Evolutionary conservation across 441 rosid genomes (phyloP).

Genomic region (Adansonia gregorii): DNA sequence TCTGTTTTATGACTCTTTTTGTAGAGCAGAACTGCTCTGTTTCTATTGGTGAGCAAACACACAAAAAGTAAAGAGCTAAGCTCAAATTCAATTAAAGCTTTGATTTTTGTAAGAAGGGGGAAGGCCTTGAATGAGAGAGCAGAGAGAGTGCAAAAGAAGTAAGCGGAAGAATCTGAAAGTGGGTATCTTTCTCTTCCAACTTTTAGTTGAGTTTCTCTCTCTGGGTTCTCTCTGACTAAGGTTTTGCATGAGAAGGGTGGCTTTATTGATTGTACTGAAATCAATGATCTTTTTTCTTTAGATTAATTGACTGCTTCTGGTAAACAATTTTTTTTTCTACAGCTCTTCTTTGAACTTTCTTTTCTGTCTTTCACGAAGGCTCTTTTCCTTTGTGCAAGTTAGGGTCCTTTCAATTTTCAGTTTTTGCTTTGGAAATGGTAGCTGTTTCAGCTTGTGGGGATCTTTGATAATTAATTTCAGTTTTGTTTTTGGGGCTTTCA

Average conservation of each 20-base stretch:
- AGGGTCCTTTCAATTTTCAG: conserved; percentile 35
- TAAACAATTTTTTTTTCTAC: neutral
- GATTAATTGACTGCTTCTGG: neutral
- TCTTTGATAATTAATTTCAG: conserved; percentile 31
- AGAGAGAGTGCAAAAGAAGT: conserved; percentile 4
- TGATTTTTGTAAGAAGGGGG: neutral
- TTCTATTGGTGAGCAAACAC: neutral
- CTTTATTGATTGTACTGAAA: conserved; percentile 2
- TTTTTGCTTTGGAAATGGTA: conserved; percentile 42
- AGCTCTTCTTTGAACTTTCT: conserved; percentile 1
- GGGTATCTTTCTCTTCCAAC: neutral
- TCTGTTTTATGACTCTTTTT: neutral
- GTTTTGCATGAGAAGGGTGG: neutral
- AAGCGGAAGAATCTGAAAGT: neutral
- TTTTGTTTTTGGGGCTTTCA: conserved; percentile 27
- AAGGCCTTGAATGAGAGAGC: neutral
- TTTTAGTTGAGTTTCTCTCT: neutral
- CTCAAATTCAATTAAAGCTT: neutral
- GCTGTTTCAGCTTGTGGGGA: conserved; percentile 32
- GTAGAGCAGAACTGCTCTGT: neutral
- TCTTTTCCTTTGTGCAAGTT: conserved; percentile 29
- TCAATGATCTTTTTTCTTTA: neutral
- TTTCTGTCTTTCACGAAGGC: neutral
- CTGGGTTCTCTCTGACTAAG: neutral
- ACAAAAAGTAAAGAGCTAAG: neutral